Base-by-base conservation (phyloP, 176 grass and related monocot species). In the Oryza rufipogon region DNA sequence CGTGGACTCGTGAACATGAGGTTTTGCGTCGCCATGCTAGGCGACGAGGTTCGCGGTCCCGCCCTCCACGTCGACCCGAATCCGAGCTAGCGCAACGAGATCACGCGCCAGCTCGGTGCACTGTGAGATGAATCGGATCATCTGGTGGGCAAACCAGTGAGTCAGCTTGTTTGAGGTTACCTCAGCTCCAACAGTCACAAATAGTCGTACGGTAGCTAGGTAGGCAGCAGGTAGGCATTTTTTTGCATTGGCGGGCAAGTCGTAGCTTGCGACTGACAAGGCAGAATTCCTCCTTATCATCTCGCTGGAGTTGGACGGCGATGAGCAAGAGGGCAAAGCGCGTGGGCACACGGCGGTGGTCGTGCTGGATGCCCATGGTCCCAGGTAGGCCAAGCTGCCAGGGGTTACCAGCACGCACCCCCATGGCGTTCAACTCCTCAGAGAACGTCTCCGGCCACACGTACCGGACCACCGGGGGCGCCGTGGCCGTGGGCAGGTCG, bases 381-480 rank as follows among this genome's bases (percentile, higher is more conserved):
- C 75, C 28, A 28, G 28, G 28, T 28, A 77, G 11, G 75, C 23
- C 56, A 77, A 16, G 75, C 56, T 77, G 34, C 56, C 75, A 12
- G 54, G 75, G 5, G 34, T 15, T 5, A 1, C 2, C 6, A 64
- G 5, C 19, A 7, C 3, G 34, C 22, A 77, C 0, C 28, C 75
- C 75, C 34, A 2, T 15, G 33, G 16, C 75, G 5, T 0, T 0
- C 51, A 30, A 76, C 30, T 76, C 74, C 4, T 2, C 30, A 15
- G 75, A 54, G 9, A 2, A 77, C 75, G 75, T 9, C 9, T 13
- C 75, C 2, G 33, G 49, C 73, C 54, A 77, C 33, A 42, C 75
- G 33, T 64, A 77, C 17, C 74, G 74, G 2, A 6, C 10, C 74
- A 11, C 49, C 51, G 51, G 51, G 3, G 26, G 14, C 15, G 47